Conservation (phyloP, 2,329 filamentous ascomycete species). For the Trichoderma hamatum region DNA sequence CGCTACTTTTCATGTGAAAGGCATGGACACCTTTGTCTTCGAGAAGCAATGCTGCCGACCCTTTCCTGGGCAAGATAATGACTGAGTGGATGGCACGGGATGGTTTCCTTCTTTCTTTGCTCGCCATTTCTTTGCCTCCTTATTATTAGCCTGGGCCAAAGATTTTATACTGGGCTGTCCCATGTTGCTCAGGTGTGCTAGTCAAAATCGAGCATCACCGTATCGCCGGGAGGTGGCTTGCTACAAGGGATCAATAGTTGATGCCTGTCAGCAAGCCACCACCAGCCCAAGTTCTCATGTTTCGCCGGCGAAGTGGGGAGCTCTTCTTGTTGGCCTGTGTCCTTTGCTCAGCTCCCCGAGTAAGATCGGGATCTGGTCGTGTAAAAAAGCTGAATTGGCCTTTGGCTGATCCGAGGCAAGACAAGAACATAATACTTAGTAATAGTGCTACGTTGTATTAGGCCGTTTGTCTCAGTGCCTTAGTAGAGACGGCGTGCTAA, state of each 20-base stretch:
- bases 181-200: background rate
- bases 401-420: background rate
- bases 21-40: background rate
- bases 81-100: background rate
- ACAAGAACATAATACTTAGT: background rate
- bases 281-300: background rate
- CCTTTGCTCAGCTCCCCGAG: background rate
- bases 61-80: background rate
- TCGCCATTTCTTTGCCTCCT: background rate
- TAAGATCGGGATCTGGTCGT: slow-evolving; percentile 7
- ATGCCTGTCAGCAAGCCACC: slow-evolving; percentile 23
- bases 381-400: background rate
- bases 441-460: background rate
- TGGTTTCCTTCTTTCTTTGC: background rate
- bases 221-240: background rate
- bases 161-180: background rate
- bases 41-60: background rate
- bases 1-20: background rate
- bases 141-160: background rate
- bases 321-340: background rate
- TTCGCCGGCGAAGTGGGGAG: background rate
- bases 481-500: background rate
- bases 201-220: background rate
- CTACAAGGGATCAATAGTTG: background rate
- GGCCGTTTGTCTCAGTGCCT: background rate